A percentile compares a stretch with the other conserved stretches of the same genome.
phyloP scores from a whole-genome alignment of 257 asterid genomes.

The Oldenlandia corymbosa region DNA sequence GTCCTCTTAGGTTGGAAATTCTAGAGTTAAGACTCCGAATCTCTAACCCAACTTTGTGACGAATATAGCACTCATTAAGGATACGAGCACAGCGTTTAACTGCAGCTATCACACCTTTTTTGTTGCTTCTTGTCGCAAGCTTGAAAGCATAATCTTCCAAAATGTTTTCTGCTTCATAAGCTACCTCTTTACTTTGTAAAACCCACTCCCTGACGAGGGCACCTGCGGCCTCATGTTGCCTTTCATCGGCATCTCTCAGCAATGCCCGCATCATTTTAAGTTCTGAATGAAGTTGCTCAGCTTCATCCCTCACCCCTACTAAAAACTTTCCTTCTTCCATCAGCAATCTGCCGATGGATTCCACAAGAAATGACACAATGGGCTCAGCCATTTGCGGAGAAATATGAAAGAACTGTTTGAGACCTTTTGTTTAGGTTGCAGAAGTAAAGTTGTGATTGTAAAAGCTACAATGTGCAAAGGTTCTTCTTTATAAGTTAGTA shows the following conservation, averaged over 20 bases:
- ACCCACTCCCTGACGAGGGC: not conserved
- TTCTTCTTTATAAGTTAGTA: too few species aligned
- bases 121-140: not conserved
- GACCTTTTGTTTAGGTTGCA: too few species aligned
- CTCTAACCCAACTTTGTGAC: constrained; percentile 1
- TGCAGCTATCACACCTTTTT: not conserved
- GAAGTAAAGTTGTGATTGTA: too few species aligned
- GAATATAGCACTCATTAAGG: not conserved
- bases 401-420: too few species aligned
- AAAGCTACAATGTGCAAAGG: too few species aligned
- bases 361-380: too few species aligned
- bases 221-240: not conserved
- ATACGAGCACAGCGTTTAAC: constrained; percentile 1
- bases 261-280: not conserved
- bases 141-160: constrained; percentile 4
- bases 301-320: not conserved
- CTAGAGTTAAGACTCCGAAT: not conserved
- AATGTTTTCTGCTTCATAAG: constrained; percentile 4
- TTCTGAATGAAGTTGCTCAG: not conserved
- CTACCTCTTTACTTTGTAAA: not conserved
- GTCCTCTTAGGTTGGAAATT: not conserved
- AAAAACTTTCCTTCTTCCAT: not conserved
- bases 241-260: not conserved
- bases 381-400: too few species aligned
- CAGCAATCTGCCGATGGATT: too few species aligned